phyloP scores from a whole-genome alignment of 257 asterid species.

The Echites panduratus region DNA sequence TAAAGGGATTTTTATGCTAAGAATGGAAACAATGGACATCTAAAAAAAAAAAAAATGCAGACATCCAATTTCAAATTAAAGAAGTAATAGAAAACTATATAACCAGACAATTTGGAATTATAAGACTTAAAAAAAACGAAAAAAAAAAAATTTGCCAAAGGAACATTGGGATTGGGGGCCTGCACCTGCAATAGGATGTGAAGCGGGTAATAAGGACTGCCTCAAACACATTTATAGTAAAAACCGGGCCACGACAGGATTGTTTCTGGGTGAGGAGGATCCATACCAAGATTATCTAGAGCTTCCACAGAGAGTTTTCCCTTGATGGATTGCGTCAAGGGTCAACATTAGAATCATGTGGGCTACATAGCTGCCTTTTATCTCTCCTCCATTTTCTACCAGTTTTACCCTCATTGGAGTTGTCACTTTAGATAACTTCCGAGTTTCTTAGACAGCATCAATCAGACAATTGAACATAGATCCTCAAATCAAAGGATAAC shows the following conservation, averaged over 20 bases:
- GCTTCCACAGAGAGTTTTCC: not conserved
- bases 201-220: no score
- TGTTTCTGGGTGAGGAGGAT: not conserved
- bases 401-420: not conserved
- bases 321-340: not conserved
- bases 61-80: no score
- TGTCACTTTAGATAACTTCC: not conserved
- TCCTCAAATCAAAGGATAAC: not conserved
- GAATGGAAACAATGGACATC: no score
- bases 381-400: not conserved
- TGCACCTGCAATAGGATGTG: no score
- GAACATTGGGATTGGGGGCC: no score
- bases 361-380: not conserved
- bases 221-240: no score
- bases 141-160: no score
- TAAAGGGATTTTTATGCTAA: no score
- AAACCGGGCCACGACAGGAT: not conserved
- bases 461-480: not conserved
- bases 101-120: no score
- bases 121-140: no score
- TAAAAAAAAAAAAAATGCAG: no score
- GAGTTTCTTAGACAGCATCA: not conserved
- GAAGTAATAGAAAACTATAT: no score
- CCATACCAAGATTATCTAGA: not conserved
- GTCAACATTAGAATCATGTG: not conserved